phyloP scores from a whole-genome alignment of 371 early-diverging fungal genomes.

The Circinella umbellata region DNA sequence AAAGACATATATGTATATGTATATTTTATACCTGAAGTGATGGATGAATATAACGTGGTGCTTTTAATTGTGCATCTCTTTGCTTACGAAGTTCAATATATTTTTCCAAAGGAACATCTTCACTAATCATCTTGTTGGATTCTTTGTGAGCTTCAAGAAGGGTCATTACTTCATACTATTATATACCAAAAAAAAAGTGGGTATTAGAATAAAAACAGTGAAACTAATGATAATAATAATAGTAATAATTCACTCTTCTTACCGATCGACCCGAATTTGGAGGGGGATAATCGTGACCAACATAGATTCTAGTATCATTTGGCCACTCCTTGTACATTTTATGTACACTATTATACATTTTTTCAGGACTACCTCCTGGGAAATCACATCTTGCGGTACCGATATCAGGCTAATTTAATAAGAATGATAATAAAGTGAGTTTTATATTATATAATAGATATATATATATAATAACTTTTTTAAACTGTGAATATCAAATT shows the following conservation, averaged over 20 bases:
- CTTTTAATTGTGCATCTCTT: constrained; percentile 36
- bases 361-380: constrained; percentile 51
- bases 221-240: no score
- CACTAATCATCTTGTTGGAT: constrained; percentile 43
- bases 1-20: not conserved
- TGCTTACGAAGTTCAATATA: constrained; percentile 35
- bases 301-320: constrained; percentile 50
- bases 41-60: constrained; percentile 53
- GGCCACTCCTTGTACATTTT: constrained; percentile 47
- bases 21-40: constrained; percentile 46
- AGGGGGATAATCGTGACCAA: constrained; percentile 55
- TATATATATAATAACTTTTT: not conserved
- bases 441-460: no score
- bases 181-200: not conserved
- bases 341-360: constrained; percentile 47
- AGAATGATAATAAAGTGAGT: not conserved
- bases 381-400: constrained; percentile 58
- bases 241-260: constrained; percentile 5
- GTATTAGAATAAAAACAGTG: no score
- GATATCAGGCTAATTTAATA: constrained; percentile 47
- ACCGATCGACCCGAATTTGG: constrained; percentile 27
- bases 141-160: constrained; percentile 34
- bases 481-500: constrained; percentile 2
- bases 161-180: constrained; percentile 40
- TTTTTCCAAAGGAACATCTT: constrained; percentile 28